Evolutionary conservation across 139 green algal genomes (phyloP).

Genomic region (Cymbomonas tetramitiformis): DNA sequence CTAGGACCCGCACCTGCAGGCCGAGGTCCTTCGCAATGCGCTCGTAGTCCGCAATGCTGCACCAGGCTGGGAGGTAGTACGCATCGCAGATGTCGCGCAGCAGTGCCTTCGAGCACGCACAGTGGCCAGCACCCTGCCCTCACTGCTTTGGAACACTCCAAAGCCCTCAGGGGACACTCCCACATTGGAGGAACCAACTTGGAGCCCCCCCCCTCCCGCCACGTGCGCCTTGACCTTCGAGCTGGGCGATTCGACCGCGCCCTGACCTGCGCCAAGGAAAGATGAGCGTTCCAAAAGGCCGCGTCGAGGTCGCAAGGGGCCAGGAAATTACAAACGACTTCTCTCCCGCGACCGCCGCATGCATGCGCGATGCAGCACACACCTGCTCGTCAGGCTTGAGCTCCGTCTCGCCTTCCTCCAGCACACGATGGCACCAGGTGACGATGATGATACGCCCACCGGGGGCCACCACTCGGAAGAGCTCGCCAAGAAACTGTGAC

Average conservation of each 20-base stretch:
- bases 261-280: conserved; percentile 11
- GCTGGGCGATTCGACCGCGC: too few species aligned
- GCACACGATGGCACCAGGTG: conserved; percentile 83
- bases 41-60: conserved; percentile 73
- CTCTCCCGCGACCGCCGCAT: conserved; percentile 26
- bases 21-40: conserved; percentile 41
- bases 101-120: too few species aligned
- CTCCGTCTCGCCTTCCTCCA: conserved; percentile 16
- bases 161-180: too few species aligned
- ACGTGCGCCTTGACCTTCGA: too few species aligned
- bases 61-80: conserved; percentile 95
- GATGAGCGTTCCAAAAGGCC: too few species aligned
- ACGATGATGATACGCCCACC: conserved; percentile 55
- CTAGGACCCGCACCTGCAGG: too few species aligned
- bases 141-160: too few species aligned
- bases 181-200: conserved; percentile 1
- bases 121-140: too few species aligned
- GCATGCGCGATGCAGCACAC: too few species aligned
- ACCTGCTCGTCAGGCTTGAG: conserved; percentile 29
- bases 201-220: too few species aligned
- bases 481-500: conserved; percentile 88
- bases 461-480: conserved; percentile 67
- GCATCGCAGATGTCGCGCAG: conserved; percentile 83
- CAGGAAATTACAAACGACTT: too few species aligned
- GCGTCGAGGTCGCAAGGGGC: too few species aligned